Evolutionary conservation across 2,329 filamentous ascomycete species (phyloP), one percentile per base, ranked within the genome.

Genomic region (Colletotrichum destructivum): DNA sequence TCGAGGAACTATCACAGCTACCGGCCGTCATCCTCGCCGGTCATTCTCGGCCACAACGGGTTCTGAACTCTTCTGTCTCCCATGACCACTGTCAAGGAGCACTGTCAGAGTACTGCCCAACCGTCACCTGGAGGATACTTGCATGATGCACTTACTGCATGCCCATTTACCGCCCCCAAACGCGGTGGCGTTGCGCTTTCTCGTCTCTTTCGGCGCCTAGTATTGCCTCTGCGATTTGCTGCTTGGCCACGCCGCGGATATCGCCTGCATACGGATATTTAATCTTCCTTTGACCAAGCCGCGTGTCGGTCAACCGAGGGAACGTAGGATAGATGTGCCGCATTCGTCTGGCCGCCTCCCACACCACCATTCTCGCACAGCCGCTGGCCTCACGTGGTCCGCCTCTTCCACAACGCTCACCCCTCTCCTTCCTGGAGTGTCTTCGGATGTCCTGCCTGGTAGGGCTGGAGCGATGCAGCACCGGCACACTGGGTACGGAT

Each of bases 381-480:
- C 18, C 9, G 15, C 8, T n/a, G 46, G 9, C 31, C 23, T 46
- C 26, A 11, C 15, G 16, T 47, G 13, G 40, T 9, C 23, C 23
- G 15, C 26, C 42, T 49, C 11, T 38, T 61, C 21, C 46, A 59
- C 31, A 21, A n/a, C 15, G n/a, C 16, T 12, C 26, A 23, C 56
- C 18, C 18, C 40, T 23, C 12, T 21, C n/a, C 23, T 8, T 49
- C 47, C 31, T 5, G n/a, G 44, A 38, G 40, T 52, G 26, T 54
- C 61, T 38, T 59, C 18, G 42, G 61, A 16, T 55, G 23, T 23
- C 13, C 40, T 69, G 61, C 66, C 66, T 65, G 54, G 66, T 69
- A 69, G 66, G 60, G 66, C 66, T 69, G 66, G 35, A 21, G 54
- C 35, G 35, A 64, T 42, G 52, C 61, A 68, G 9, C 55, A 26